These are phyloP conservation scores for Artemisia argyi DNA, from an alignment of 129 eudicot genomes.

Conservation along the genomic window DNA sequence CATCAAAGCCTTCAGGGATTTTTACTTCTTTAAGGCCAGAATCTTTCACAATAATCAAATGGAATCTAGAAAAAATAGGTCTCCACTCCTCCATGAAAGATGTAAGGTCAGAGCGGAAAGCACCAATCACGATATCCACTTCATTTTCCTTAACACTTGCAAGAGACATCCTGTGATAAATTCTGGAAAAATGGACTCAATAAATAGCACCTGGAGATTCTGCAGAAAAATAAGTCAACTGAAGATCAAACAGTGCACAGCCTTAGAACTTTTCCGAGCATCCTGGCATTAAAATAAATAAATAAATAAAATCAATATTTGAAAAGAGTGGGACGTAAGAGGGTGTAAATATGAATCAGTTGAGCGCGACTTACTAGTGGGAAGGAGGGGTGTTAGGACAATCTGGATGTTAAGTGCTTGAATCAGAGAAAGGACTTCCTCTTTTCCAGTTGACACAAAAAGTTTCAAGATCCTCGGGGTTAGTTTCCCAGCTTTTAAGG, in stretches of 20 bases:
- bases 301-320: background rate
- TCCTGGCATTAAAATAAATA: slow-evolving; percentile 46
- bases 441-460: slow-evolving; percentile 66
- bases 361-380: slow-evolving; percentile 65
- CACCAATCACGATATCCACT: slow-evolving; percentile 94
- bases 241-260: background rate
- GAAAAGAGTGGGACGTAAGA: background rate
- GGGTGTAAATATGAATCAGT: background rate
- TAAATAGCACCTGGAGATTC: background rate
- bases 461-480: slow-evolving; percentile 72
- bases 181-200: slow-evolving; percentile 10
- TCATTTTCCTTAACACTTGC: slow-evolving; percentile 53
- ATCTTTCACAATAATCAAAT: slow-evolving; percentile 85
- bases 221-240: slow-evolving; percentile 8
- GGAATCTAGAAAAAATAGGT: slow-evolving; percentile 79
- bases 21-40: slow-evolving; percentile 75
- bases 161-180: slow-evolving; percentile 58
- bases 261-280: slow-evolving; percentile 72
- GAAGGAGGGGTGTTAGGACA: slow-evolving; percentile 69
- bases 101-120: slow-evolving; percentile 73
- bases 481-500: slow-evolving; percentile 82
- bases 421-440: slow-evolving; percentile 61
- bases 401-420: slow-evolving; percentile 61
- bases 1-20: slow-evolving; percentile 67
- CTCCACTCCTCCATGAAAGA: slow-evolving; percentile 90